phyloP scores from a whole-genome alignment of 148 eudicot genomes.

The Vaccinium corymbosum region DNA sequence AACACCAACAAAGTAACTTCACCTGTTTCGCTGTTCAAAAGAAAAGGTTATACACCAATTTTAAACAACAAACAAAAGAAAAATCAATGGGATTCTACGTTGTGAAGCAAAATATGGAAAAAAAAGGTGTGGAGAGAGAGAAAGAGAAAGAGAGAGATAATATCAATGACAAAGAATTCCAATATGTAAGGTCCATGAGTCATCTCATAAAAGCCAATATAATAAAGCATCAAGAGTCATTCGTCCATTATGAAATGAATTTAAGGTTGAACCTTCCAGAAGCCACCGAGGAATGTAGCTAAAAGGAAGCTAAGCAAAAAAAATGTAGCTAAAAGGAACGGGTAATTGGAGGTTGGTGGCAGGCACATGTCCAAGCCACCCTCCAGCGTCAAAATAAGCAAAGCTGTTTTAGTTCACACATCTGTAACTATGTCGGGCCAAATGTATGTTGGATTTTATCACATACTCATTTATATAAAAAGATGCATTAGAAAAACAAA shows the following conservation, averaged over 20 bases:
- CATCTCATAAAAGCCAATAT: no score
- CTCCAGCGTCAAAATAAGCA: not conserved
- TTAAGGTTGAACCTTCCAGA: not conserved
- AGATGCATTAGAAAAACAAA: not conserved
- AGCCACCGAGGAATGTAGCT: not conserved
- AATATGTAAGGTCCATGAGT: not conserved
- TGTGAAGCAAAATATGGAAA: no score
- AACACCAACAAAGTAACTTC: not conserved
- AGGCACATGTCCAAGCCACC: not conserved
- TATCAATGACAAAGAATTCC: not conserved
- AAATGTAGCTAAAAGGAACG: not conserved
- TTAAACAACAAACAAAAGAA: not conserved
- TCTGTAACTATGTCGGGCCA: not conserved
- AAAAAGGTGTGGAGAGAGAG: not conserved
- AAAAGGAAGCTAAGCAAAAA: not conserved
- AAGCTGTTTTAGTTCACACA: not conserved
- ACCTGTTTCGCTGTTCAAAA: not conserved
- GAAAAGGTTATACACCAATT: not conserved
- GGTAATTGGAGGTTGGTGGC: constrained; percentile 3
- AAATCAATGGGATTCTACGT: no score
- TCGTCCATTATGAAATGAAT: no score
- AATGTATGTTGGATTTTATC: not conserved
- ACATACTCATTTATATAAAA: not conserved
- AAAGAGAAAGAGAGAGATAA: not conserved
- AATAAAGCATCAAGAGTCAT: no score